phyloP scores from a whole-genome alignment of 2,329 filamentous ascomycete species.

The Penicillium digitatum region DNA sequence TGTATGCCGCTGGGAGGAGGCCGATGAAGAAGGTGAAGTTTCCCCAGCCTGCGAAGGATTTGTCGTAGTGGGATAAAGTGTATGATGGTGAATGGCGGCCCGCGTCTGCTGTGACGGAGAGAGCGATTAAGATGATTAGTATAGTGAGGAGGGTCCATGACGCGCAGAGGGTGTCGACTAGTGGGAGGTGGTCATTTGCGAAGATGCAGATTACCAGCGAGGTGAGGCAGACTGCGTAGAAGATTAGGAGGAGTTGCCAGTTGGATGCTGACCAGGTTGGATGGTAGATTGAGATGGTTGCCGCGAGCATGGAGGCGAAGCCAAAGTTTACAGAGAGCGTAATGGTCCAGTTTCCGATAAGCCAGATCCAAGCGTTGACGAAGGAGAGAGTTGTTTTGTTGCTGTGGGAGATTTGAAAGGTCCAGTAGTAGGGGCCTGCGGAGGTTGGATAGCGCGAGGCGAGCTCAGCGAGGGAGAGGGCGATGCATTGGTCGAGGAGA shows the following conservation, averaged over 20 bases:
- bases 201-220: conserved; percentile 64
- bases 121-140: conserved; percentile 53
- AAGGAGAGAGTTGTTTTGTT: conserved; percentile 49
- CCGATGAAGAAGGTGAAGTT: conserved; percentile 61
- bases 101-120: conserved; percentile 53
- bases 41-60: conserved; percentile 55
- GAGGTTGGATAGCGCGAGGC: conserved; percentile 53
- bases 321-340: conserved; percentile 54
- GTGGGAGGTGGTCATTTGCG: conserved; percentile 63
- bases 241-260: conserved; percentile 69
- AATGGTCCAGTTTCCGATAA: conserved; percentile 53
- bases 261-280: conserved; percentile 50
- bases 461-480: conserved; percentile 50
- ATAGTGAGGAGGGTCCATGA: conserved; percentile 55
- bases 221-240: conserved; percentile 63
- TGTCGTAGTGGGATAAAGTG: conserved; percentile 56
- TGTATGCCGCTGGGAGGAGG: conserved; percentile 56
- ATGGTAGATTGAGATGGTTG: conserved; percentile 52
- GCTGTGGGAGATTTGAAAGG: conserved; percentile 46
- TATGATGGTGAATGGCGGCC: conserved; percentile 52
- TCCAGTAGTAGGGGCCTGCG: conserved; percentile 54
- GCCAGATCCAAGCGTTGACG: conserved; percentile 53
- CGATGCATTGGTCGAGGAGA: conserved; percentile 52
- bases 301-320: conserved; percentile 53
- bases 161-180: conserved; percentile 57